Percentiles rank a stretch among this genome's conserved stretches.
Evolutionary conservation across 176 grass and related monocot genomes (phyloP).

Genomic region (Paspalum notatum): DNA sequence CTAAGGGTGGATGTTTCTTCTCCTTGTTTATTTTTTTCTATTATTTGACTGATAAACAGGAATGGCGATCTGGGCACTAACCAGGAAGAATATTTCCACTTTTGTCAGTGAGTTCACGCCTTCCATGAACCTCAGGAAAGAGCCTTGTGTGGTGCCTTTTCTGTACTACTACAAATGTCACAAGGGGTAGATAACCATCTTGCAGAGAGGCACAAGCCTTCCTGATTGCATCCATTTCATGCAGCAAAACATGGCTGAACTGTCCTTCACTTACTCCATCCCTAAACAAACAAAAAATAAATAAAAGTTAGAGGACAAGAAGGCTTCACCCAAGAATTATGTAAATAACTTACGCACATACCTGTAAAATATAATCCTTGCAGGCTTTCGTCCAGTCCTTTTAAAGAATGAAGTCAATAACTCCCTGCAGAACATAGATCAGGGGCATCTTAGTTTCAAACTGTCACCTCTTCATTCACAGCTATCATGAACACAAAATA

Average conservation of each 20-base stretch:
- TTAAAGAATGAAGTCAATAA: conserved; percentile 48
- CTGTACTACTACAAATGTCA: conserved; percentile 89
- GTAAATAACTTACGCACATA: conserved; percentile 29
- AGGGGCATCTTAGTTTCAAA: conserved; percentile 26
- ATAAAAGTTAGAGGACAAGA: background rate
- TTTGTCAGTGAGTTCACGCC: conserved; percentile 45
- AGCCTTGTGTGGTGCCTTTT: conserved; percentile 92
- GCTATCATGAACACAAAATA: background rate
- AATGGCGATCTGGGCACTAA: conserved; percentile 20
- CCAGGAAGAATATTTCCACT: conserved; percentile 81
- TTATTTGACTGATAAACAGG: background rate
- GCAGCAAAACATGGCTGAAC: conserved; percentile 62
- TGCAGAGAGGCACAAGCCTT: conserved; percentile 66
- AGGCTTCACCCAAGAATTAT: background rate
- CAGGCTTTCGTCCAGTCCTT: conserved; percentile 31
- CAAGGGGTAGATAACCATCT: conserved; percentile 41
- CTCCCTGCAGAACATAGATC: conserved; percentile 52
- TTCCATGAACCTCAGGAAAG: conserved; percentile 61
- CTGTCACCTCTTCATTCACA: background rate
- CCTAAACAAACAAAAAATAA: conserved; percentile 35
- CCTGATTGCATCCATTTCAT: conserved; percentile 67
- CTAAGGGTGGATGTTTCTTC: background rate
- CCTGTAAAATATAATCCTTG: conserved; percentile 94
- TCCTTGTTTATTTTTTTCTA: background rate
- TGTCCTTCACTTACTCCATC: conserved; percentile 91